A percentile compares a stretch with the other conserved stretches of the same genome.
Conservation (phyloP, 495 filamentous ascomycete species). For the Talaromyces adpressus region DNA sequence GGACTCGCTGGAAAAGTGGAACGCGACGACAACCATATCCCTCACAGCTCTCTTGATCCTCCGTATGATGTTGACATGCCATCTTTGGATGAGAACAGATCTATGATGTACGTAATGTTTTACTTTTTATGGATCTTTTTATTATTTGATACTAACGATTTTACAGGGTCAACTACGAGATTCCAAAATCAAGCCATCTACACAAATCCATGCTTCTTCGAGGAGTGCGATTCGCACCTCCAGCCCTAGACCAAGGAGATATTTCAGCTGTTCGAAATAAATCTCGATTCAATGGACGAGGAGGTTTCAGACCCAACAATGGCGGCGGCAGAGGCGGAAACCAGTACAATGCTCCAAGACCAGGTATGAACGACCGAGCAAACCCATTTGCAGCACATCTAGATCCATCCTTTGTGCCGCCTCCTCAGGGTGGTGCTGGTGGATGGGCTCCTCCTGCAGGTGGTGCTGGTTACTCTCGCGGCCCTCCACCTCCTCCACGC, state of each 20-base stretch:
- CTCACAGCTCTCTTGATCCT: conserved; percentile 58
- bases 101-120: conserved; percentile 57
- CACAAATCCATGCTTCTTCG: conserved; percentile 95
- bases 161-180: conserved; percentile 70
- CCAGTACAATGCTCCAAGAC: conserved; percentile 21
- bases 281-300: conserved; percentile 50
- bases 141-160: conserved; percentile 10
- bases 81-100: conserved; percentile 72
- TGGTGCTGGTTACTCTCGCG: conserved; percentile 29
- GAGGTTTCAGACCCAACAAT: conserved; percentile 53
- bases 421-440: conserved; percentile 25
- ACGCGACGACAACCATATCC: conserved; percentile 74
- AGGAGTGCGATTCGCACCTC: conserved; percentile 63
- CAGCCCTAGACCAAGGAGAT: conserved; percentile 66
- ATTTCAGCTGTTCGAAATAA: conserved; percentile 59
- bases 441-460: conserved; percentile 33
- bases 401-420: conserved; percentile 42
- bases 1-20: conserved; percentile 74
- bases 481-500: conserved; percentile 35
- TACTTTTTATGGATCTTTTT: not conserved
- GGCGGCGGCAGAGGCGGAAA: conserved; percentile 41
- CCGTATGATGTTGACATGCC: conserved; percentile 65
- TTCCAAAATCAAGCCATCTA: conserved; percentile 59
- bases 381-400: conserved; percentile 51
- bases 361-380: conserved; percentile 25